These are phyloP conservation scores for Rhododendron molle DNA, from an alignment of 148 eudicot species.

Conservation along the genomic window DNA sequence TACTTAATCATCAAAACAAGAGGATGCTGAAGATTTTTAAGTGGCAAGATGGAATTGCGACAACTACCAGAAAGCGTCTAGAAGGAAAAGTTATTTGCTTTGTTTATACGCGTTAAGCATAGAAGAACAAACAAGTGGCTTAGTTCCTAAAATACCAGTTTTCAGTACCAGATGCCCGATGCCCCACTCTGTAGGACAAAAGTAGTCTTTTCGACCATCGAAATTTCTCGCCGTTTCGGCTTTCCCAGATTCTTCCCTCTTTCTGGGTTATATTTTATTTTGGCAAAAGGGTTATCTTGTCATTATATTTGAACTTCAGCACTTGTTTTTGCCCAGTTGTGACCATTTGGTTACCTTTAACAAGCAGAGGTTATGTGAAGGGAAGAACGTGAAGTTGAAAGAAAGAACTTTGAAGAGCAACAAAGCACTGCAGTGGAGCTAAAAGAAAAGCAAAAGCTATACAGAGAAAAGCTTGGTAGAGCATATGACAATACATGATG, in stretches of 20 bases:
- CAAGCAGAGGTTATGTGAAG: not conserved
- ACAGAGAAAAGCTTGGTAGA: not conserved
- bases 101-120: slow-evolving; percentile 8
- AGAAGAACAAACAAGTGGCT: slow-evolving; percentile 7
- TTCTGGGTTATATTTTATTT: not conserved
- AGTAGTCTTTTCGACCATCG: not conserved
- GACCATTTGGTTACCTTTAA: not conserved
- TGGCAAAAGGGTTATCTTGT: slow-evolving; percentile 4
- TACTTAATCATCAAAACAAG: not conserved
- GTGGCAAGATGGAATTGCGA: not conserved
- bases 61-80: not conserved
- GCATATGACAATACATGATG: not conserved
- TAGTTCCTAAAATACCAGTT: not conserved
- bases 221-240: not conserved
- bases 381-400: not conserved
- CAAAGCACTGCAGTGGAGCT: slow-evolving; percentile 6
- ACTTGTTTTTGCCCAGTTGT: not conserved
- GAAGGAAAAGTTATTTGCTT: slow-evolving; percentile 2
- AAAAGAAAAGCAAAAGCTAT: slow-evolving; percentile 13
- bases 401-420: not conserved
- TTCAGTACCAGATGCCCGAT: not conserved
- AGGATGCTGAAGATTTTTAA: not conserved
- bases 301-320: not conserved
- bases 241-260: slow-evolving; percentile 2
- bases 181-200: slow-evolving; percentile 10